Evolutionary conservation across 2,329 filamentous ascomycete genomes (phyloP).

Genomic region (Pyricularia grisea): DNA sequence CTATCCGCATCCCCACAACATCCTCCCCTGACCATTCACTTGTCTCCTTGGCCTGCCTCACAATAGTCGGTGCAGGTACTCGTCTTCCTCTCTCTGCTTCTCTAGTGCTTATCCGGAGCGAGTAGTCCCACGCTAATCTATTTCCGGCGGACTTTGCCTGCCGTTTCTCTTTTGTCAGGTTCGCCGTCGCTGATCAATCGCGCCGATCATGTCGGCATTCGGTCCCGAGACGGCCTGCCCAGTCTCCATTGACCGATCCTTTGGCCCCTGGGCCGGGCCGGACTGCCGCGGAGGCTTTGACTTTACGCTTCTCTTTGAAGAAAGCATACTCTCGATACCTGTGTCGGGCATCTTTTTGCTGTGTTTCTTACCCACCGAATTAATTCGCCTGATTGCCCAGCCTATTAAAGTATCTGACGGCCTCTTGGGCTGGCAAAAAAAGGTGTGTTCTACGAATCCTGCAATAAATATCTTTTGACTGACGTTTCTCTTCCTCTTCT

Average conservation of each 20-base stretch:
- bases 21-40: background rate
- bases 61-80: background rate
- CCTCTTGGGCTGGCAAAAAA: background rate
- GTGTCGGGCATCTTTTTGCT: constrained; percentile 7
- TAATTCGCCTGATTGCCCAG: background rate
- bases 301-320: constrained; percentile 12
- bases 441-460: background rate
- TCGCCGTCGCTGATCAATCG: background rate
- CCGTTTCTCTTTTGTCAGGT: background rate
- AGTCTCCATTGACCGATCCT: constrained; percentile 7
- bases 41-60: background rate
- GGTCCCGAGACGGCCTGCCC: constrained; percentile 13
- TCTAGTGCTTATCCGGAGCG: background rate
- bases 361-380: background rate
- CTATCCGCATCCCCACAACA: background rate
- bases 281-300: constrained; percentile 11
- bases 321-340: constrained; percentile 8
- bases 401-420: background rate
- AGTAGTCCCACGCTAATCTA: background rate
- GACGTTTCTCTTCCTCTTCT: background rate
- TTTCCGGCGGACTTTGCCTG: background rate
- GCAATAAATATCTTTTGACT: background rate
- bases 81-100: background rate
- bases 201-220: background rate
- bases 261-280: constrained; percentile 8